Conservation (phyloP, 106 monocot genomes). For the Ottelia alismoides region DNA sequence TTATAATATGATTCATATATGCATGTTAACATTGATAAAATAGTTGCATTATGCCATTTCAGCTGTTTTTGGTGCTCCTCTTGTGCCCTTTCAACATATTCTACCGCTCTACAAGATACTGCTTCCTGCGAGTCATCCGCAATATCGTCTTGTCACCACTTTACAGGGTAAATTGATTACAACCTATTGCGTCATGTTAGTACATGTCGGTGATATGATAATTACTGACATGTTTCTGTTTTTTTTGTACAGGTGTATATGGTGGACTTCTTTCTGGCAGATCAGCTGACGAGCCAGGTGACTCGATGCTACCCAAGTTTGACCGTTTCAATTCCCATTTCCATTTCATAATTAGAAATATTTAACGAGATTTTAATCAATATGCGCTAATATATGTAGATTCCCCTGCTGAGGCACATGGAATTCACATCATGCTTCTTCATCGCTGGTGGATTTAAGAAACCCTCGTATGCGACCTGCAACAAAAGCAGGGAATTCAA, state of each 20-base stretch:
- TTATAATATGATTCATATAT: no score
- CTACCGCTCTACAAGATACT: constrained; percentile 74
- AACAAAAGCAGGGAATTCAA: constrained; percentile 51
- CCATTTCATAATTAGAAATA: no score
- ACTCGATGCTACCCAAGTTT: no score
- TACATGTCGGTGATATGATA: no score
- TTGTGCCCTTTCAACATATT: constrained; percentile 73
- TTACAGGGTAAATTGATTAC: constrained; percentile 91
- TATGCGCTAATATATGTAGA: constrained; percentile 34
- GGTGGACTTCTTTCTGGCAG: constrained; percentile 99
- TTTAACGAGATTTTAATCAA: no score
- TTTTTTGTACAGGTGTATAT: constrained; percentile 80
- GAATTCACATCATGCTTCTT: constrained; percentile 88
- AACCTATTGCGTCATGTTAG: no score
- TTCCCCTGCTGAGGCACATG: constrained; percentile 80
- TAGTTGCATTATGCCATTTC: no score
- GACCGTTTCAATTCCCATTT: background rate
- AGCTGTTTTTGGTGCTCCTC: constrained; percentile 48
- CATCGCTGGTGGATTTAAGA: constrained; percentile 34
- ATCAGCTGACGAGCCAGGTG: constrained; percentile 95
- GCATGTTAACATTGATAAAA: no score
- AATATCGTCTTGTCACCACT: constrained; percentile 76
- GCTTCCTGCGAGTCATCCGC: constrained; percentile 80
- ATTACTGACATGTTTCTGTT: no score
- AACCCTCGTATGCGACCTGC: constrained; percentile 51